Percentiles rank a stretch among this genome's conserved stretches.
Evolutionary conservation across 2,329 filamentous ascomycete species (phyloP).

Genomic region (Hypoxylon sp.): DNA sequence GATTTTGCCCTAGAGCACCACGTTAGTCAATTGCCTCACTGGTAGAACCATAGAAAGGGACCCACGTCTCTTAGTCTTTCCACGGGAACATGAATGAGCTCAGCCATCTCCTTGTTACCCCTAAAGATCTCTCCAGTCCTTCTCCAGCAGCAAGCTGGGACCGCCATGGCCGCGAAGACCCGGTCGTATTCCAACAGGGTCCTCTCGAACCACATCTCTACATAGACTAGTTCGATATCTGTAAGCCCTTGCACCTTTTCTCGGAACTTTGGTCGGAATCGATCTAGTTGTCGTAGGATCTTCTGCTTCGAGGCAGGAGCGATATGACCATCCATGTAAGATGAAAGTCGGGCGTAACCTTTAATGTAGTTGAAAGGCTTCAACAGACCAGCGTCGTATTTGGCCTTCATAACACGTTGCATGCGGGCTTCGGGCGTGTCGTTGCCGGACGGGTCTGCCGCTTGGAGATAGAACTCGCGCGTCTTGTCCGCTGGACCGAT

Average conservation of each 20-base stretch:
- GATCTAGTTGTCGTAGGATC: slow-evolving; percentile 90
- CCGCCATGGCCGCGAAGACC: slow-evolving; percentile 98
- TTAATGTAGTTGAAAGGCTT: slow-evolving; percentile 99
- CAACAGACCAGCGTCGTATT: slow-evolving; percentile 93
- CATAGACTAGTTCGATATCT: slow-evolving; percentile 92
- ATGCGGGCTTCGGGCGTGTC: slow-evolving; percentile 93
- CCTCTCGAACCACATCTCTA: slow-evolving; percentile 99
- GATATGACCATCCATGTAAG: slow-evolving; percentile 92
- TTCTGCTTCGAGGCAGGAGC: slow-evolving; percentile 86
- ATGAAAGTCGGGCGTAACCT: slow-evolving; percentile 88
- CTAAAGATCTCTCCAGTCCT: slow-evolving; percentile 97
- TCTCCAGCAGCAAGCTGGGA: slow-evolving; percentile 97
- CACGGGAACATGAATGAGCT: slow-evolving; percentile 92
- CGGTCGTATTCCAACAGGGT: slow-evolving; percentile 98
- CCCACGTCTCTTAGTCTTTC: slow-evolving; percentile 90
- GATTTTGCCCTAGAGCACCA: slow-evolving; percentile 79
- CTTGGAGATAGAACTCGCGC: slow-evolving; percentile 95
- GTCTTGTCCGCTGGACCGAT: slow-evolving; percentile 76
- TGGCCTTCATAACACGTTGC: slow-evolving; percentile 92
- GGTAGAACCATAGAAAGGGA: slow-evolving; percentile 41
- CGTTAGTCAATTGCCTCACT: slow-evolving; percentile 23
- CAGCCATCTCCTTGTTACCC: slow-evolving; percentile 98
- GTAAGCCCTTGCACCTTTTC: slow-evolving; percentile 93
- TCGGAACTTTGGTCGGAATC: slow-evolving; percentile 94
- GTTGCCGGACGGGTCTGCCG: slow-evolving; percentile 89